Evolutionary conservation across 2,329 filamentous ascomycete genomes (phyloP), one percentile per base, ranked within the genome.

Genomic region (Juglanconis oblonga): DNA sequence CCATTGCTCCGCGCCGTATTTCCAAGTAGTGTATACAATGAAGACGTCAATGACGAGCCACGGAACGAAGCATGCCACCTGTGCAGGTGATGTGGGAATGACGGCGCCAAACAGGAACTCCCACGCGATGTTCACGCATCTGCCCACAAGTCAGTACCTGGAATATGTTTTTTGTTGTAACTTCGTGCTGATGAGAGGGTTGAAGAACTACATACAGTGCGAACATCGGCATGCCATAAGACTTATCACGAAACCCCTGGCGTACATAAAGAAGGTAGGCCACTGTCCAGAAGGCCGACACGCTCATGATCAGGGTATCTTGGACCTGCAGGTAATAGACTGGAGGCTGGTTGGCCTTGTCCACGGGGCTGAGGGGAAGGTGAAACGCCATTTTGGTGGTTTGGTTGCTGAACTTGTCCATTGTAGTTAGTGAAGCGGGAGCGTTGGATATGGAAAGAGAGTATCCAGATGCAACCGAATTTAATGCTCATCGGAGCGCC

Each of bases 191-290:
- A 24, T 24, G 24, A 24, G 24, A 24, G 24, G 24, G 24, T 24
- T 24, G 24, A 24, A 24, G 24, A 24, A 24, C 24, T 24, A 24
- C 24, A 24, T 24, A 63, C 61, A 63, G 38, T 35, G 61, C 54
- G 17, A 58, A 42, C 13, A 63, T 32, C n/a, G 61, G 61, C 61
- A 63, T 63, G 45, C 61, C 61, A 52, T 63, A 63, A 24, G 61
- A 63, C 50, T 54, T 57, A 49, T 63, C 58, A 17, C 49, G 52
- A 42, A 58, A 63, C 3, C 45, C 61, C 29, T 63, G 58, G 14
- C 51, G 50, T 9, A 63, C 52, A 36, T 63, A 63, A 10, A 63
- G 54, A 17, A 63, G 38, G 42, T 63, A 63, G 9, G 61, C 61
- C n/a, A 55, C 42, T 5, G 61, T 61, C 61, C 61, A 63, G 10